phyloP scores from a whole-genome alignment of 768 basidiomycete species.

The Sporobolomyces pararoseus region DNA sequence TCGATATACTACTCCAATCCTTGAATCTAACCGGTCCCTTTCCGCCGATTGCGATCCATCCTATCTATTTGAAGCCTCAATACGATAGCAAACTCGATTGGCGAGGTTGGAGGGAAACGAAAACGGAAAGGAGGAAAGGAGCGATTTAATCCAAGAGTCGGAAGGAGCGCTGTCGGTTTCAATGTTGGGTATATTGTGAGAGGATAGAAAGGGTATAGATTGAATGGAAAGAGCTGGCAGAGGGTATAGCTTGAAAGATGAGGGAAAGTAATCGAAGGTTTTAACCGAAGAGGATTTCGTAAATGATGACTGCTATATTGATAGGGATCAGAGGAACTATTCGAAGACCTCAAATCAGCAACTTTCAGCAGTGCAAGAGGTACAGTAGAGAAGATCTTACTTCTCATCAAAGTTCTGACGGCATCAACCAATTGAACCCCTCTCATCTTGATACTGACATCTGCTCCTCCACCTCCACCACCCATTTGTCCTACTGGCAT shows the following conservation, averaged over 20 bases:
- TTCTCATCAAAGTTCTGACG: constrained; percentile 92
- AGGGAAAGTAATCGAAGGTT: not conserved
- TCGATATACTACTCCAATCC: no score
- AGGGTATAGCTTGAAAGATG: not conserved
- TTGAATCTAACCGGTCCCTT: no score
- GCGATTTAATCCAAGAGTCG: no score
- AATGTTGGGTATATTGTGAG: no score
- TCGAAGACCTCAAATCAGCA: constrained; percentile 2
- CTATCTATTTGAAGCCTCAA: no score
- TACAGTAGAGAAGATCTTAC: constrained; percentile 58
- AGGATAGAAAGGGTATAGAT: no score
- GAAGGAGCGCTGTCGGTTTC: no score
- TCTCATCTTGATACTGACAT: constrained; percentile 67
- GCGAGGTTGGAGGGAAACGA: no score
- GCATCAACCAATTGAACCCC: constrained; percentile 89
- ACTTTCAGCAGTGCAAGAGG: not conserved
- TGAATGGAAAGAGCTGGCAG: no score
- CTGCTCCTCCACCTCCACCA: constrained; percentile 25
- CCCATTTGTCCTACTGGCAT: constrained; percentile 17
- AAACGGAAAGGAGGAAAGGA: no score
- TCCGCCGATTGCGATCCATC: no score
- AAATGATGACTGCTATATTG: constrained; percentile 81
- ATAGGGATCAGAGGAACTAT: constrained; percentile 88
- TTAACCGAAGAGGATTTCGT: constrained; percentile 55
- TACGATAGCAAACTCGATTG: no score